phyloP scores from a whole-genome alignment of 805 yeast genomes.

The Candida maesae region DNA sequence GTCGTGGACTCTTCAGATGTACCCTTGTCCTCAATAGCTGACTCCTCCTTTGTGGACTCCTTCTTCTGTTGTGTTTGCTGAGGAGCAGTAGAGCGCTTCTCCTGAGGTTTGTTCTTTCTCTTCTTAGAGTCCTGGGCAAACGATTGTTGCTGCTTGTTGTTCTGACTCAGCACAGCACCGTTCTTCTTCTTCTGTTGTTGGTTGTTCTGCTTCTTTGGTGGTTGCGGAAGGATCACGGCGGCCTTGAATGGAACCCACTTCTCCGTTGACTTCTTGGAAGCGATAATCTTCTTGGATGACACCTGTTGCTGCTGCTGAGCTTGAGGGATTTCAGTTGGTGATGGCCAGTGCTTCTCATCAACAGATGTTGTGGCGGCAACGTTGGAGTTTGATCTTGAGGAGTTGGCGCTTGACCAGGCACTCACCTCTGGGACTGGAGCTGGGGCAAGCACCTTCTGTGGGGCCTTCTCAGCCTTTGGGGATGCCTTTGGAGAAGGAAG shows the following conservation, averaged over 20 bases:
- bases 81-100: slow-evolving; percentile 5
- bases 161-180: slow-evolving; percentile 6
- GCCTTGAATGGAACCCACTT: slow-evolving; percentile 75
- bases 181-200: slow-evolving; percentile 16
- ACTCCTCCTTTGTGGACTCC: slow-evolving; percentile 6
- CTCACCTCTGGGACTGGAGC: slow-evolving; percentile 62
- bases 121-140: slow-evolving; percentile 20
- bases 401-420: slow-evolving; percentile 46
- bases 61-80: slow-evolving; percentile 7
- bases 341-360: slow-evolving; percentile 33
- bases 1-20: background rate
- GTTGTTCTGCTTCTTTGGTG: slow-evolving; percentile 21
- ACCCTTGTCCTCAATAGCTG: slow-evolving; percentile 5
- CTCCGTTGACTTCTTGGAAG: slow-evolving; percentile 37
- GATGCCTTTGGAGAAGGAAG: slow-evolving; percentile 29
- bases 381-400: slow-evolving; percentile 25
- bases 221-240: slow-evolving; percentile 42
- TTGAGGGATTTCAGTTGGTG: slow-evolving; percentile 33
- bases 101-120: slow-evolving; percentile 25
- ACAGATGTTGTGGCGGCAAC: slow-evolving; percentile 14
- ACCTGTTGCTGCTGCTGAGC: slow-evolving; percentile 14
- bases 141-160: slow-evolving; percentile 9
- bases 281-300: slow-evolving; percentile 15
- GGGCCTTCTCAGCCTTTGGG: slow-evolving; percentile 23
- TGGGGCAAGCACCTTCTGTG: slow-evolving; percentile 43